phyloP scores from a whole-genome alignment of 140 eudicot genomes.

The Ambrosia hybrid region DNA sequence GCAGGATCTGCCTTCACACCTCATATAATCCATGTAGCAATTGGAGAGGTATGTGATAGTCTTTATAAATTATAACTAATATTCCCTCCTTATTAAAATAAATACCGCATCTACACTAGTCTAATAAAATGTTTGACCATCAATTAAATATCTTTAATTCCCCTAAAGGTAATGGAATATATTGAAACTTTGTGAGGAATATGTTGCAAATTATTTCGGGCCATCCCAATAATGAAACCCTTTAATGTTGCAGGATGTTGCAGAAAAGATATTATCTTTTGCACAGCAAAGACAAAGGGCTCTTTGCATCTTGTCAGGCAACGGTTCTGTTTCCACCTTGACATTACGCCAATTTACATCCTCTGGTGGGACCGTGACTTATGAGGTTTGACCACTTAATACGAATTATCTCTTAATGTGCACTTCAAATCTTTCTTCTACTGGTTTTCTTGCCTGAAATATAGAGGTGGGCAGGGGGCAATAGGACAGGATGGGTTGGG shows the following conservation, averaged over 20 bases:
- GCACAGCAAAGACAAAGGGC: no score
- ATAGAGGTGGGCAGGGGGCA: no score
- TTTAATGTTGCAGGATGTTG: no score
- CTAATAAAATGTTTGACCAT: neutral
- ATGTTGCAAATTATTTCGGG: neutral
- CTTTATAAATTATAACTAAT: neutral
- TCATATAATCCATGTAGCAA: conserved; percentile 64
- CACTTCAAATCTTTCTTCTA: neutral
- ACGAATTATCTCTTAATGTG: no score
- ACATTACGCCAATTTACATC: no score
- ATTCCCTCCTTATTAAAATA: neutral
- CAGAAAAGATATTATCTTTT: no score
- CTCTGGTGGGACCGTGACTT: conserved; percentile 1
- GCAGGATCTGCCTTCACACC: conserved; percentile 96
- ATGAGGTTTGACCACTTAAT: conserved; percentile 55
- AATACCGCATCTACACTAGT: neutral
- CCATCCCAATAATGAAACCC: no score
- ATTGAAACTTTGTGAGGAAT: neutral
- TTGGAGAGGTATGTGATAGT: conserved; percentile 69
- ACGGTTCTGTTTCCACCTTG: no score
- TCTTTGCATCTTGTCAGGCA: no score
- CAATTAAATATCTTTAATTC: neutral
- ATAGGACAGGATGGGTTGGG: no score
- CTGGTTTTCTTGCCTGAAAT: neutral
- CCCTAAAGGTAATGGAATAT: neutral